Base-by-base conservation (phyloP, 2,329 filamentous ascomycete genomes). In the Orbilia ellipsospora region DNA sequence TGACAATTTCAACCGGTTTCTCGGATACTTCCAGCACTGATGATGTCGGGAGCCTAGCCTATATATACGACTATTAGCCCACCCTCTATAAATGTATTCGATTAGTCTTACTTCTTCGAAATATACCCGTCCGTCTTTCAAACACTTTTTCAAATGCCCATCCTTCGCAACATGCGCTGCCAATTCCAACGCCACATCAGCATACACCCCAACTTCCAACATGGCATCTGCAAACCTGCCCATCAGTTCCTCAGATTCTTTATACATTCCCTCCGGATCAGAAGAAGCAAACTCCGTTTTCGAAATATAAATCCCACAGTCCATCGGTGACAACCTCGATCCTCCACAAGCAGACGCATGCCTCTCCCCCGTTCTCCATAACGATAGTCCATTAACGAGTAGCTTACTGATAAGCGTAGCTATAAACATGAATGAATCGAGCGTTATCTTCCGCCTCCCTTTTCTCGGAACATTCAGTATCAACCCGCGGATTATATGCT, bases 181-280 rank as follows among this genome's bases (percentile, higher is more conserved):
- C 26, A 64, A 28, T 15, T 62, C 59, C 10, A 16, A 36, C 10
- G 59, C 59, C 0, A 40, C 59, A 8, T 72, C 44, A 8, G 59
- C 50, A 45, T 63, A 72, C 1, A 16, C 50, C 2, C 57, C 67
- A 8, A 72, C 20, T 13, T 52, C 44, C 18, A 15, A 10, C 31
- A 64, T 31, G n/a, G 15, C 67, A 51, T 63, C 67, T 8, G 52
- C 52, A 52, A 72, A 31, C 26, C 2, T 57, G 4, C 51, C 59
- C 59, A 72, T 72, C 28, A 72, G 40, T 13, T 56, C 52, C 20
- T 72, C 59, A n/a, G 67, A 48, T 44, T 72, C 59, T 6, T 18
- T 20, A 59, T 72, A 72, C 2, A 72, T 44, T 4, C 28, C 52
- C 15, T 26, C 52, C 40, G 55, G 12, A 13, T 57, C 67, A 20